Percentiles rank a stretch among this genome's conserved stretches.
These are phyloP conservation scores for Aspergillus bertholletiae DNA, from an alignment of 495 filamentous ascomycete species.

Conservation along the genomic window DNA sequence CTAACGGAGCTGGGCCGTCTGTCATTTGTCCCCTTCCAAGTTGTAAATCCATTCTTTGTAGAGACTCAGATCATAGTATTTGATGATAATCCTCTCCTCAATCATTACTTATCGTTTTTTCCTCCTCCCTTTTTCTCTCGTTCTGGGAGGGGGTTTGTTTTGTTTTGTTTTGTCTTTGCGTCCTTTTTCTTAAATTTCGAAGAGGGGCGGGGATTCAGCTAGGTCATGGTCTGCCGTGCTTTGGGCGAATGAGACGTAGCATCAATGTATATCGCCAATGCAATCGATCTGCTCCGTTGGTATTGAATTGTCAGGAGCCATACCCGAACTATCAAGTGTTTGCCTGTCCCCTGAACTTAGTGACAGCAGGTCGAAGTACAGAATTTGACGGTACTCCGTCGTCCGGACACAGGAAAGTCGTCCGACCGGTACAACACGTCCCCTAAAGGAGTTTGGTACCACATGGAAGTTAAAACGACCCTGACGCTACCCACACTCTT, in stretches of 20 bases:
- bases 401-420: constrained; percentile 1
- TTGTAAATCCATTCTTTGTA: neutral
- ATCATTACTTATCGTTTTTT: neutral
- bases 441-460: neutral
- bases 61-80: neutral
- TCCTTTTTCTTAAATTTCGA: neutral
- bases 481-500: neutral
- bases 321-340: neutral
- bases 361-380: neutral
- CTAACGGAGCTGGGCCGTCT: neutral
- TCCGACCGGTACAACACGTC: neutral
- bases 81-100: neutral
- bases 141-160: neutral
- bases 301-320: neutral
- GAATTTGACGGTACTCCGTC: neutral
- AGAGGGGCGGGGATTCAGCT: neutral
- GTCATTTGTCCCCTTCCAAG: neutral
- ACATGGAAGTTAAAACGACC: constrained; percentile 1
- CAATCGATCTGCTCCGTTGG: neutral
- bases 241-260: neutral
- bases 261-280: too few relatives aligned
- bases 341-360: neutral
- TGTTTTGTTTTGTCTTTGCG: neutral
- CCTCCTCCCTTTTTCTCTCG: neutral
- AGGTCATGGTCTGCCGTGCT: neutral